These are phyloP conservation scores for Mortierella sp. DNA, from an alignment of 371 early-diverging fungal species.

Conservation along the genomic window DNA sequence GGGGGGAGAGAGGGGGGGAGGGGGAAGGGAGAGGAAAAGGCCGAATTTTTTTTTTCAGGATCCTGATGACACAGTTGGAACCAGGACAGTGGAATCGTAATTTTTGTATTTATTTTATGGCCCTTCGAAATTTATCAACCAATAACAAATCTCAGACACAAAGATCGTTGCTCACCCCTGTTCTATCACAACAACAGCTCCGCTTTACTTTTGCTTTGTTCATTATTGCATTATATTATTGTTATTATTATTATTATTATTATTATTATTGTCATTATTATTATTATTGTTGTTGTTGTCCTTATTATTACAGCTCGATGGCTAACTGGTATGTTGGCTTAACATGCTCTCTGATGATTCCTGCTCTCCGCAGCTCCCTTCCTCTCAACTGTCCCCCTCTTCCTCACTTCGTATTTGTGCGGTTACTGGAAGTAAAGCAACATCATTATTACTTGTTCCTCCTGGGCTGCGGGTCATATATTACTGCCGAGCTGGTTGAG, in stretches of 20 bases:
- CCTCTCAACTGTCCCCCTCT: neutral
- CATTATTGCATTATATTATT: too few relatives aligned
- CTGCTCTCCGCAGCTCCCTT: neutral
- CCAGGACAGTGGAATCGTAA: neutral
- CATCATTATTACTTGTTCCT: neutral
- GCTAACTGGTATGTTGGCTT: neutral
- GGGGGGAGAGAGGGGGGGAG: neutral
- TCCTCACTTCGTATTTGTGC: neutral
- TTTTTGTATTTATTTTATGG: neutral
- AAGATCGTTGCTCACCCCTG: neutral
- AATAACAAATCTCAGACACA: neutral
- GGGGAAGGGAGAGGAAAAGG: neutral
- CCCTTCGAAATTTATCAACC: neutral
- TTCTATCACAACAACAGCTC: neutral
- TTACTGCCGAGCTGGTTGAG: neutral
- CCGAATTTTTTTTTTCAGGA: too few relatives aligned
- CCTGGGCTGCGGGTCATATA: neutral
- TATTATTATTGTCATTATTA: neutral
- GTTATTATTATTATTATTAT: neutral
- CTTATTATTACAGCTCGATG: neutral
- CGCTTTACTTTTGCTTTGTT: too few relatives aligned
- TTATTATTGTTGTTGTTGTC: neutral
- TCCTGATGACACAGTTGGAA: neutral
- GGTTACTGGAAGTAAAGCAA: neutral
- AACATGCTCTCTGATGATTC: neutral